phyloP scores from a whole-genome alignment of 345 rosid genomes.

The Psidium guajava region DNA sequence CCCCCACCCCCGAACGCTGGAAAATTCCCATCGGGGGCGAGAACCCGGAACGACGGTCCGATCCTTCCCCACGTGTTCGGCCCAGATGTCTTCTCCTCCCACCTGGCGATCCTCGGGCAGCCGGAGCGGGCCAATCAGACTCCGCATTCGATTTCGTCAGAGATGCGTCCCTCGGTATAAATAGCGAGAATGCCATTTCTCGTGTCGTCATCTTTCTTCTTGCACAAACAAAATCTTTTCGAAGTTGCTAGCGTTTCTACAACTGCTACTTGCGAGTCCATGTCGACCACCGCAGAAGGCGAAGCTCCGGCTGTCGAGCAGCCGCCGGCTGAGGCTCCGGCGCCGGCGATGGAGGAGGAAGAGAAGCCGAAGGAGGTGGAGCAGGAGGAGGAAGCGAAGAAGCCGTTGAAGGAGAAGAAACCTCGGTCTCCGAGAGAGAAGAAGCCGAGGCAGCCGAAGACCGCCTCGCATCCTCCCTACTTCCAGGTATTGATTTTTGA shows the following conservation, averaged over 20 bases:
- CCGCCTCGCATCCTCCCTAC: constrained; percentile 67
- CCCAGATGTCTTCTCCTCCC: constrained; percentile 16
- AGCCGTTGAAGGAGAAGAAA: constrained; percentile 27
- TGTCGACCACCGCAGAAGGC: constrained; percentile 21
- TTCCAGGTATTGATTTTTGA: constrained; percentile 35
- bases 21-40: neutral
- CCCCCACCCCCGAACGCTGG: neutral
- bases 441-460: constrained; percentile 29
- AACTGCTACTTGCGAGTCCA: neutral
- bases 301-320: constrained; percentile 7
- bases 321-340: neutral
- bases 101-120: constrained; percentile 22
- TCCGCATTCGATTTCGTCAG: neutral
- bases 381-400: constrained; percentile 12
- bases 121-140: constrained; percentile 11
- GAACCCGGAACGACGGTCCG: neutral
- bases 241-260: neutral
- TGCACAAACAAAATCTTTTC: neutral
- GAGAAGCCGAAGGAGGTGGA: constrained; percentile 6
- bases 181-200: neutral
- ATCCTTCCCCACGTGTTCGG: constrained; percentile 33
- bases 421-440: constrained; percentile 21
- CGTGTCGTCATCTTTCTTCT: neutral
- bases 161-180: constrained; percentile 22
- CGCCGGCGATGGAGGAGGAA: constrained; percentile 3